phyloP scores from a whole-genome alignment of 345 rosid species.

The Populus deltoides region DNA sequence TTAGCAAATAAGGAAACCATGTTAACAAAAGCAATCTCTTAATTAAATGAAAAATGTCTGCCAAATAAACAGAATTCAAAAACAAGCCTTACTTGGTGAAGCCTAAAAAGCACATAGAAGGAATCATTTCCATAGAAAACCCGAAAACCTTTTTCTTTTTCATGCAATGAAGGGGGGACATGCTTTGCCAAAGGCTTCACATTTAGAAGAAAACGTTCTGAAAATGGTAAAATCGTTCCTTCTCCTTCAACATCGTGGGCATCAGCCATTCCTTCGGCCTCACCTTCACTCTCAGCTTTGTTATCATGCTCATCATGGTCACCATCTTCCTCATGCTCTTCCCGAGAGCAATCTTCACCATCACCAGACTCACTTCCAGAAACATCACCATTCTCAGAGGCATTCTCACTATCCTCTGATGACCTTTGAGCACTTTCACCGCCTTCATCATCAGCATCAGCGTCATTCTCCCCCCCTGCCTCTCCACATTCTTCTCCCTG shows the following conservation, averaged over 20 bases:
- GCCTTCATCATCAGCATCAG: constrained; percentile 75
- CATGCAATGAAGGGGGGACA: constrained; percentile 48
- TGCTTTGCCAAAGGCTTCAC: constrained; percentile 89
- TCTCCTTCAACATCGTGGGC: constrained; percentile 76
- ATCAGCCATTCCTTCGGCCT: constrained; percentile 82
- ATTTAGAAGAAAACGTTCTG: constrained; percentile 59
- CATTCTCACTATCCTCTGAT: constrained; percentile 82
- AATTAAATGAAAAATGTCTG: constrained; percentile 1
- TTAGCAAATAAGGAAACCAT: neutral
- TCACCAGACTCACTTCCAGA: constrained; percentile 88
- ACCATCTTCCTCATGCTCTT: constrained; percentile 75
- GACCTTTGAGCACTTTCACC: constrained; percentile 85
- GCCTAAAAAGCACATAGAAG: constrained; percentile 86
- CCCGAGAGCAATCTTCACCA: constrained; percentile 75
- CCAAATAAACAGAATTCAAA: neutral
- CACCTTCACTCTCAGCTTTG: constrained; percentile 93
- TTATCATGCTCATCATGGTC: constrained; percentile 61
- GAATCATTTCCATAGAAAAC: constrained; percentile 96
- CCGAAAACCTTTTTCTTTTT: constrained; percentile 48
- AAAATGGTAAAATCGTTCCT: constrained; percentile 54
- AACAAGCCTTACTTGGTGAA: constrained; percentile 72
- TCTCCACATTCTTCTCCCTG: constrained; percentile 51
- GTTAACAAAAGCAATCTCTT: constrained; percentile 9
- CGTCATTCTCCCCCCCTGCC: constrained; percentile 71
- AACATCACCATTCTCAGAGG: constrained; percentile 84